A percentile compares a stretch with the other conserved stretches of the same genome.
These are phyloP conservation scores for Russula brevipes DNA, from an alignment of 768 basidiomycete species.

Conservation along the genomic window DNA sequence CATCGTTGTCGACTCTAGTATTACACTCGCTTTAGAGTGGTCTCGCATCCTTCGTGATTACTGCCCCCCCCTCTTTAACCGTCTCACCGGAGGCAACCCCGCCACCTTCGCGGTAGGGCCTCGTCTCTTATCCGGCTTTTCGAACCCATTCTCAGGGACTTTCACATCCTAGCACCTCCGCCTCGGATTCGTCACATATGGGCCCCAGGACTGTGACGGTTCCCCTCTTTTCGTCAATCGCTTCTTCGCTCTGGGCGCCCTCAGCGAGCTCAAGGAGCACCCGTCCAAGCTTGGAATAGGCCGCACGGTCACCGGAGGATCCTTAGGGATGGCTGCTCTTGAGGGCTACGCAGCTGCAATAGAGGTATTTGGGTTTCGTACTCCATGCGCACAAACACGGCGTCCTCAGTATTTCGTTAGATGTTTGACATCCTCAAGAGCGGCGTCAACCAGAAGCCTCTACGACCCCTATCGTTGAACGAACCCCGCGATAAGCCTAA, in stretches of 20 bases:
- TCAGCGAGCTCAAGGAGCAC: conserved; percentile 24
- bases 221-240: conserved; percentile 26
- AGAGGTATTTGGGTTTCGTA: conserved; percentile 12
- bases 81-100: conserved; percentile 16
- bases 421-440: conserved; percentile 24
- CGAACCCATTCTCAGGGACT: not conserved
- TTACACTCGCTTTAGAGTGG: conserved; percentile 23
- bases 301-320: conserved; percentile 18
- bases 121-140: not conserved
- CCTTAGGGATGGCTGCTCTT: conserved; percentile 24
- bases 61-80: conserved; percentile 14
- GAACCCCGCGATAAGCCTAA: conserved; percentile 15
- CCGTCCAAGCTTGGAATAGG: conserved; percentile 24
- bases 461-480: conserved; percentile 12
- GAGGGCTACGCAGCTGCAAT: conserved; percentile 25
- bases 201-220: conserved; percentile 18
- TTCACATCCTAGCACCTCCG: conserved; percentile 14
- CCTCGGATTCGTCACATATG: conserved; percentile 28
- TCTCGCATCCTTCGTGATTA: conserved; percentile 15
- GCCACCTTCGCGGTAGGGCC: conserved; percentile 1
- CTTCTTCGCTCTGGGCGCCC: conserved; percentile 19
- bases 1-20: conserved; percentile 25
- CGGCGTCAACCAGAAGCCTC: conserved; percentile 13
- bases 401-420: not conserved
- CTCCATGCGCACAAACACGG: not conserved